Evolutionary conservation across 2,329 filamentous ascomycete species (phyloP).

Genomic region (Apiospora kogelbergensis): DNA sequence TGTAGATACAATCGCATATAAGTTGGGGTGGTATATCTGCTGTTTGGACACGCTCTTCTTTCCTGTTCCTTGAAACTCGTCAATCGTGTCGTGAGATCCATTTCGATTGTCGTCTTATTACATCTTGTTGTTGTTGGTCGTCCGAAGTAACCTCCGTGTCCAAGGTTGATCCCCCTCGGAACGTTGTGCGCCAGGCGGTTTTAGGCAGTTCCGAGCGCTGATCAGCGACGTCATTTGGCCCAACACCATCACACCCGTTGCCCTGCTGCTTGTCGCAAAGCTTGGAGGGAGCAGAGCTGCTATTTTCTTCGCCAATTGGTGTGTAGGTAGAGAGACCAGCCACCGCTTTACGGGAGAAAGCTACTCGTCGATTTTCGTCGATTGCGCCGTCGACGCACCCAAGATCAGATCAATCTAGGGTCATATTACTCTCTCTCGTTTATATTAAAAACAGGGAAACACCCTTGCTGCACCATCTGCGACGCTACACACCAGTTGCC

Average conservation of each 20-base stretch:
- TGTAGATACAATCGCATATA: background rate
- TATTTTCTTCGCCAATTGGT: background rate
- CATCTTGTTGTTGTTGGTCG: background rate
- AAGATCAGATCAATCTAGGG: conserved; percentile 3
- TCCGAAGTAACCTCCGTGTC: background rate
- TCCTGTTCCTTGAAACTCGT: background rate
- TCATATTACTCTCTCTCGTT: background rate
- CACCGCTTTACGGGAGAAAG: background rate
- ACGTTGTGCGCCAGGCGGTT: background rate
- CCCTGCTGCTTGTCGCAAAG: background rate
- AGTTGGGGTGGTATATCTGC: background rate
- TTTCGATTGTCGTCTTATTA: background rate
- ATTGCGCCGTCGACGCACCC: background rate
- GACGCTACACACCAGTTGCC: background rate
- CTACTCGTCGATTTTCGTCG: background rate
- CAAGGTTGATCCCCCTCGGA: background rate
- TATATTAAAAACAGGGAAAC: background rate
- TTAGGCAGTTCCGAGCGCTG: background rate
- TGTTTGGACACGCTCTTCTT: background rate
- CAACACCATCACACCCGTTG: background rate
- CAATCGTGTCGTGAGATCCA: background rate
- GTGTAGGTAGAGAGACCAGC: background rate
- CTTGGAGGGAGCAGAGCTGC: background rate
- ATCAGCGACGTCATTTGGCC: background rate
- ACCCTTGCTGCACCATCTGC: background rate